Evolutionary conservation across 768 basidiomycete genomes (phyloP), one percentile per base, ranked within the genome.

Genomic region (Lentinula boryana): DNA sequence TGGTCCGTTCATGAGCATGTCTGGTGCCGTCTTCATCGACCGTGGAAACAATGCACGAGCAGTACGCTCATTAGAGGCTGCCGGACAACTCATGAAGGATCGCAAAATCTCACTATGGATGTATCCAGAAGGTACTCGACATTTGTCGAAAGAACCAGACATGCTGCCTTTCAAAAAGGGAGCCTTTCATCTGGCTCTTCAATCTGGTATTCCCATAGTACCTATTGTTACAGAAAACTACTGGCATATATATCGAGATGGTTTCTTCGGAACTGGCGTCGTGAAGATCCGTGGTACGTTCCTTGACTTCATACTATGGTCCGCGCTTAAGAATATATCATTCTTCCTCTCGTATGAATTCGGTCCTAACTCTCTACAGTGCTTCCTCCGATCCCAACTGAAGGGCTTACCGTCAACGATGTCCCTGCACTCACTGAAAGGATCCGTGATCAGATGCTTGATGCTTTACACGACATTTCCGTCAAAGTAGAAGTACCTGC

Each of bases 211-310:
- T 50, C 96, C 97, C 5, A 88, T 99, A 68, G 83, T 92, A 33
- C 96, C 97, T 5, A 83, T 99, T 56, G 88, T 98, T 2, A 85
- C 86, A 56, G 94, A 98, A 77, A 98, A 98, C 72, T 99, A 98
- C 71, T 91, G 91, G 82, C 75, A 84, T 63, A 65, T 96, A 50
- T 98, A 97, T 72, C 86, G 84, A 68, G 81, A 85, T 63, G 88
- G 88, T 38, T 75, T 86, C 18, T 91, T 98, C 64, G 85, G 86
- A 41, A 73, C 79, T 27, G 96, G 96, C 0, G 81, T 79, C 9
- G 78, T 98, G 63, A 91, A 83, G 69, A 81, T 98, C 64, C 85
- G 84, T 80, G 92, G 97, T 93, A 67, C 62, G 86, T 66, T 21
- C 40, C 27, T 57, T 50, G 10, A 48, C 18, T 53, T 53, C 27